phyloP scores from a whole-genome alignment of 305 asterid genomes.

The Striga hermonthica region DNA sequence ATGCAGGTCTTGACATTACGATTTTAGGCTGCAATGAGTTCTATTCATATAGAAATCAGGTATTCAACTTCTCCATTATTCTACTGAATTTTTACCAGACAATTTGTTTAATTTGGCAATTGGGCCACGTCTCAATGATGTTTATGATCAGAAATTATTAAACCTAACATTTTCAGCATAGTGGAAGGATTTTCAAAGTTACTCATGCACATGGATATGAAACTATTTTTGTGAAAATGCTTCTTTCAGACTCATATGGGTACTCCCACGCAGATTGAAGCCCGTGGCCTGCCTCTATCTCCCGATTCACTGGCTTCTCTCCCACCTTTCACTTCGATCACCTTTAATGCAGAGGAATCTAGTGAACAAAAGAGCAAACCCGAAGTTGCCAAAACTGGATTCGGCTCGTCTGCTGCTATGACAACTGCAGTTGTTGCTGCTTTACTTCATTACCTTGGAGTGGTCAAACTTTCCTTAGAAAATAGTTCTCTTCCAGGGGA shows the following conservation, averaged over 20 bases:
- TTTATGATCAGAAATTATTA: not conserved
- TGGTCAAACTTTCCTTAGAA: slow-evolving; percentile 61
- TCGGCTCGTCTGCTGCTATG: slow-evolving; percentile 99
- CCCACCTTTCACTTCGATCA: slow-evolving; percentile 80
- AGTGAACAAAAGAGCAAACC: slow-evolving; percentile 64
- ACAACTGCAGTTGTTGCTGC: slow-evolving; percentile 93
- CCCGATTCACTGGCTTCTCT: slow-evolving; percentile 85
- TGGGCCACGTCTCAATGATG: slow-evolving; percentile 10
- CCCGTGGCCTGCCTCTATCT: slow-evolving; percentile 69
- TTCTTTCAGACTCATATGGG: slow-evolving; percentile 19
- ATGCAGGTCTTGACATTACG: slow-evolving; percentile 88
- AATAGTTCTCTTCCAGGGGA: slow-evolving; percentile 37
- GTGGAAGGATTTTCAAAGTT: not conserved
- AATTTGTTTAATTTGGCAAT: slow-evolving; percentile 5
- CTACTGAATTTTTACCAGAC: slow-evolving; percentile 9
- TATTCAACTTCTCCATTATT: slow-evolving; percentile 31
- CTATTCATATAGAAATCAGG: slow-evolving; percentile 92
- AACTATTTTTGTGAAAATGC: not conserved
- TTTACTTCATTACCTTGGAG: slow-evolving; percentile 76
- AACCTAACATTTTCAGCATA: not conserved
- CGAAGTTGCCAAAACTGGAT: slow-evolving; percentile 96
- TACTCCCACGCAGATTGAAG: slow-evolving; percentile 69
- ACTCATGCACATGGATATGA: not conserved
- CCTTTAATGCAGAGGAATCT: slow-evolving; percentile 74
- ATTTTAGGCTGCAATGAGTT: slow-evolving; percentile 93